Evolutionary conservation across 2,329 filamentous ascomycete genomes (phyloP), one percentile per base, ranked within the genome.

Genomic region (Epicoccum sorghinum): DNA sequence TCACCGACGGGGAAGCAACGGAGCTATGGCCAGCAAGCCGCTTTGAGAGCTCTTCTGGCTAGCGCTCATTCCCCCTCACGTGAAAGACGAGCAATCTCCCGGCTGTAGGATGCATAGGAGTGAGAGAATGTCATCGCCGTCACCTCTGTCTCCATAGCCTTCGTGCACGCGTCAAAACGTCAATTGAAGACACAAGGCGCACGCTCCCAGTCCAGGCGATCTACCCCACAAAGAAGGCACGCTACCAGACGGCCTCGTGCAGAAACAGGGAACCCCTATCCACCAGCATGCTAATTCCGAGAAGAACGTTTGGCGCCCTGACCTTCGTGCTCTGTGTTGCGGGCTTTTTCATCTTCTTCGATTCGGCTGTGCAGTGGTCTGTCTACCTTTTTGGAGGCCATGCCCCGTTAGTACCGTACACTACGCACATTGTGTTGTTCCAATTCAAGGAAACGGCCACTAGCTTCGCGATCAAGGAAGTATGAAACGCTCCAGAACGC

Each of bases 381-480:
- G 45, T 60, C 8, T 54, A 61, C 27, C 52, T 68, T 3, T 63
- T 62, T 38, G 57, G 55, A 22, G 57, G 55, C 27, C 46, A 59
- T 49, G 57, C 58, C 8, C 57, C 60, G 9, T 43, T 61, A 7
- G 43, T 59, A 29, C 68, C 67, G 6, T 61, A 61, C 30, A 70
- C 65, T 7, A 68, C 65, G 22, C 68, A 73, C 37, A 60, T 73
- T 32, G 69, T 72, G 22, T 57, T 73, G 36, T 72, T 73, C 52
- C 64, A 73, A 44, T 73, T 72, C 61, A 70, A 72, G 47, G 50
- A 68, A n/a, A 53, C 55, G 36, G 57, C 60, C 23, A 67, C 58
- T 46, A 52, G 62, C 4, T 59, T 65, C 14, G 58, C 64, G 2
- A 56, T 72, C 46, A 71, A 73, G 54, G 64, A 72, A 59, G 69